phyloP scores from a whole-genome alignment of 1,139 yeast genomes.

The Yamadazyma sp. region DNA sequence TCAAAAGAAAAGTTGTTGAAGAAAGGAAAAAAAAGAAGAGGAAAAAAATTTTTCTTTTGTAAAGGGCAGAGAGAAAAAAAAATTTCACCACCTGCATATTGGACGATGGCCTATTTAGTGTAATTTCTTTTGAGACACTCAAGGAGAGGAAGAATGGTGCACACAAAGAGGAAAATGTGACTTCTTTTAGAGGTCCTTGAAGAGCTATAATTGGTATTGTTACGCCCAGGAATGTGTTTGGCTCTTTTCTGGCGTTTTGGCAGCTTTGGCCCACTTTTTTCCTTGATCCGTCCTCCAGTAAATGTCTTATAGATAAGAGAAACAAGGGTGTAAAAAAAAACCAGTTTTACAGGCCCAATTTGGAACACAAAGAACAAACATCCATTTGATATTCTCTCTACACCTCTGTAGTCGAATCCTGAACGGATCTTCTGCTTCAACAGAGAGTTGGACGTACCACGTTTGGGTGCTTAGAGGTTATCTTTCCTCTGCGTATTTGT shows the following conservation, averaged over 20 bases:
- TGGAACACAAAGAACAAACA: no score
- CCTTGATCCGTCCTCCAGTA: no score
- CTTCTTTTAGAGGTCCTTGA: no score
- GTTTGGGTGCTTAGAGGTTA: not conserved
- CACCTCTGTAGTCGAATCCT: no score
- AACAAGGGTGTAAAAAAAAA: no score
- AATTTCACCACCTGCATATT: constrained; percentile 4
- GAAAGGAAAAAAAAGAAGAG: constrained; percentile 8
- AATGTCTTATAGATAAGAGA: not conserved
- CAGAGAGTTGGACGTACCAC: not conserved
- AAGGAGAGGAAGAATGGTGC: not conserved
- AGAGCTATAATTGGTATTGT: no score
- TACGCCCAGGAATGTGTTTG: no score
- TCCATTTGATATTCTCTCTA: no score
- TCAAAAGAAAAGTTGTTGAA: constrained; percentile 10
- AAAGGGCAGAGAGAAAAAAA: not conserved
- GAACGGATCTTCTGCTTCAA: no score
- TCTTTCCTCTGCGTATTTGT: not conserved
- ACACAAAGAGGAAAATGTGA: no score
- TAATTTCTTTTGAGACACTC: not conserved
- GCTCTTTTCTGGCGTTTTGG: not conserved
- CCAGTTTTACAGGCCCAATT: no score
- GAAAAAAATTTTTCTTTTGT: constrained; percentile 9
- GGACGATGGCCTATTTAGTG: not conserved
- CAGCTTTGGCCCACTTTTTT: not conserved